phyloP scores from a whole-genome alignment of 1,284 basidiomycete species.

The Rhizoctonia solani region DNA sequence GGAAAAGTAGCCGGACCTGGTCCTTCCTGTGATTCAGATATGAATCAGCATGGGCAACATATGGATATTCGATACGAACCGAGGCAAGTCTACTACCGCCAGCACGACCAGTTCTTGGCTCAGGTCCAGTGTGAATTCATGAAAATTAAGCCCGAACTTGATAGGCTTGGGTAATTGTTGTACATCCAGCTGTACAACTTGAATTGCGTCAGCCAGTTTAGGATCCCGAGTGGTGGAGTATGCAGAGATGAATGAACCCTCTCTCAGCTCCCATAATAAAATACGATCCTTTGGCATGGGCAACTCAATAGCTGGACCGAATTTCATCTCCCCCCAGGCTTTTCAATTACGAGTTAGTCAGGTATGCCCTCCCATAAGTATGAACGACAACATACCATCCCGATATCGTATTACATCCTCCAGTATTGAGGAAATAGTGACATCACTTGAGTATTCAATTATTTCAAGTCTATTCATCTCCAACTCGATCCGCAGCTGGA shows the following conservation, averaged over 20 bases:
- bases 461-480: neutral
- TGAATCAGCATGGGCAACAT: neutral
- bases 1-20: neutral
- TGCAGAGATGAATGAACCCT: neutral
- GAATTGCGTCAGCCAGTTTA: neutral
- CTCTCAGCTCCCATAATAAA: neutral
- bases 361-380: neutral
- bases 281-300: neutral
- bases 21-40: neutral
- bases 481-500: conserved; percentile 10
- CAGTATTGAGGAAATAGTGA: neutral
- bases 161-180: neutral
- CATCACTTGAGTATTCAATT: neutral
- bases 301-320: neutral
- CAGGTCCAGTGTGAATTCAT: conserved; percentile 1
- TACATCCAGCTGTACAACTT: neutral
- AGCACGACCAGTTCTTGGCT: conserved; percentile 1
- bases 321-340: neutral
- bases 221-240: neutral
- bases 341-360: neutral
- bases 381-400: neutral
- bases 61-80: neutral
- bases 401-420: neutral
- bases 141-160: neutral
- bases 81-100: neutral